A percentile compares a stretch with the other conserved stretches of the same genome.
Evolutionary conservation across 371 early-diverging fungal genomes (phyloP).

Genomic region (Homolaphlyctis polyrhiza): DNA sequence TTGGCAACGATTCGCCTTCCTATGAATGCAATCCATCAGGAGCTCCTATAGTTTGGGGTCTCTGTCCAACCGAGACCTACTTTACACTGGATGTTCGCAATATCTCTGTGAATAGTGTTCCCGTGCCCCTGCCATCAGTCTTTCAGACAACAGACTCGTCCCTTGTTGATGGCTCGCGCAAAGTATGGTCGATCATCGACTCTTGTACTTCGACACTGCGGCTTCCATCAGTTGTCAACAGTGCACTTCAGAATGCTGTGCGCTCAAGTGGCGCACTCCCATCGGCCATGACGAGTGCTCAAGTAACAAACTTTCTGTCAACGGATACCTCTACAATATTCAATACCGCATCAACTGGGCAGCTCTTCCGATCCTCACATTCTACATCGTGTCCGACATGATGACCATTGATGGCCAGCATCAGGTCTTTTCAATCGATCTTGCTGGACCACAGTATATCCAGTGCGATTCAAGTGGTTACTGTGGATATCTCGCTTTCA

Average conservation of each 20-base stretch:
- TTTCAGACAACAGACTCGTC: not conserved
- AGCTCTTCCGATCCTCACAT: not conserved
- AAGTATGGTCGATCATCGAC: not conserved
- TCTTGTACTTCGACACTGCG: not conserved
- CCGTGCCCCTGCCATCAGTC: not conserved
- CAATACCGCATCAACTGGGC: conserved; percentile 1
- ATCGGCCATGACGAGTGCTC: not conserved
- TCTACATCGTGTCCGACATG: not conserved
- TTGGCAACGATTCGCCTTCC: not conserved
- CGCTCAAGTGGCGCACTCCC: not conserved
- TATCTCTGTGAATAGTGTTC: not conserved
- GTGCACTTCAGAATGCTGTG: not conserved
- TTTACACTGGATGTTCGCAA: not conserved
- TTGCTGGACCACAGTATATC: not conserved
- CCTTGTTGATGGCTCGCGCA: too few species aligned
- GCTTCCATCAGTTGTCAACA: not conserved
- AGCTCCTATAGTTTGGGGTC: not conserved
- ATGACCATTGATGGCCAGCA: not conserved
- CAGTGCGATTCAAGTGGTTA: too few species aligned
- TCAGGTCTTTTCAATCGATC: not conserved
- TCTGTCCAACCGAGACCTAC: not conserved
- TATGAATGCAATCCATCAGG: not conserved
- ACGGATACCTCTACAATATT: not conserved
- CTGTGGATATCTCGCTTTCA: too few species aligned
- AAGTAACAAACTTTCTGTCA: not conserved